Percentiles rank a stretch among this genome's conserved stretches.
Evolutionary conservation across 2,329 filamentous ascomycete genomes (phyloP).

Genomic region (Chaetomium globosum): DNA sequence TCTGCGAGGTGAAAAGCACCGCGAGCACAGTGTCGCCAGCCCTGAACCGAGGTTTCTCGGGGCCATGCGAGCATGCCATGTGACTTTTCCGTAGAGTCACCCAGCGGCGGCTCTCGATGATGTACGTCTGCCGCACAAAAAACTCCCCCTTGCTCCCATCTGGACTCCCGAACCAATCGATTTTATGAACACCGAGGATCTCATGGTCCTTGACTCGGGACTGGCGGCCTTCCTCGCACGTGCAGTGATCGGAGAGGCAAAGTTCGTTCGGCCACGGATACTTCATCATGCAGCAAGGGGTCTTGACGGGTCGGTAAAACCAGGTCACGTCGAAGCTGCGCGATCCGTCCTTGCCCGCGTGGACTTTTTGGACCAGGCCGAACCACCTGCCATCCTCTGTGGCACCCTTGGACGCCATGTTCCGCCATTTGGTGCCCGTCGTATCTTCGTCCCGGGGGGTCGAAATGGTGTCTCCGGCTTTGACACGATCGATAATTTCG

Average conservation of each 20-base stretch:
- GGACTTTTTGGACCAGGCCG: slow-evolving; percentile 65
- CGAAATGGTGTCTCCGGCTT: slow-evolving; percentile 54
- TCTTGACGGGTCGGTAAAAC: slow-evolving; percentile 73
- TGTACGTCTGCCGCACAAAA: slow-evolving; percentile 72
- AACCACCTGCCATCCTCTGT: slow-evolving; percentile 63
- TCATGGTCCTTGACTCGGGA: slow-evolving; percentile 56
- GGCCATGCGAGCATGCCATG: slow-evolving; percentile 53
- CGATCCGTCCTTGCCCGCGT: slow-evolving; percentile 42
- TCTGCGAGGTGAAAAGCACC: slow-evolving; percentile 37
- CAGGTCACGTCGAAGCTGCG: slow-evolving; percentile 67
- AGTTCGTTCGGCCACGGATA: slow-evolving; percentile 75
- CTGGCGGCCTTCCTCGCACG: slow-evolving; percentile 54
- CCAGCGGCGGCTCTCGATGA: slow-evolving; percentile 63
- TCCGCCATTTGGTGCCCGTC: slow-evolving; percentile 60
- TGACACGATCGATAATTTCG: slow-evolving; percentile 43
- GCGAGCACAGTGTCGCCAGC: slow-evolving; percentile 65
- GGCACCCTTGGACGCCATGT: slow-evolving; percentile 48
- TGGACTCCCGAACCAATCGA: slow-evolving; percentile 60
- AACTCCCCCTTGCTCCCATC: slow-evolving; percentile 52
- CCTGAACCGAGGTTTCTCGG: slow-evolving; percentile 28
- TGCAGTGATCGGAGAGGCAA: slow-evolving; percentile 76
- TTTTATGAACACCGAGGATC: slow-evolving; percentile 58
- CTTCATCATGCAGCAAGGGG: slow-evolving; percentile 65
- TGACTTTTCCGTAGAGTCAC: slow-evolving; percentile 59
- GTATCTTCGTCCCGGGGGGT: slow-evolving; percentile 48